phyloP scores from a whole-genome alignment of 257 asterid species.

The Gentiana straminea region DNA sequence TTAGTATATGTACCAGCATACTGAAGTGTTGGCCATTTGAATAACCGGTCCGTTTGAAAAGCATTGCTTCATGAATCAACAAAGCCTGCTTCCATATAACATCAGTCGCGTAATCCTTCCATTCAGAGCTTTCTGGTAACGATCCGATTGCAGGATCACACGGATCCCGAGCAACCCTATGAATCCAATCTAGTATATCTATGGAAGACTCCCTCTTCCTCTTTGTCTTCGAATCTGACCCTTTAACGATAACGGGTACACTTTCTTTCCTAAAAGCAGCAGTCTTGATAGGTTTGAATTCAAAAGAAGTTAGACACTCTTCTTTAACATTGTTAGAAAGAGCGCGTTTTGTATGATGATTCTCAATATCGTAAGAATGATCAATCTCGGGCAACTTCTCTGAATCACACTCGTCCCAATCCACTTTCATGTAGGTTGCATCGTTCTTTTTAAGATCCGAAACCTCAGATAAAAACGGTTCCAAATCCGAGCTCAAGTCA shows the following conservation, averaged over 20 bases:
- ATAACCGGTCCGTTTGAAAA: constrained; percentile 29
- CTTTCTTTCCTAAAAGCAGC: neutral
- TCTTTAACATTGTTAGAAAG: neutral
- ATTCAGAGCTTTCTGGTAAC: constrained; percentile 49
- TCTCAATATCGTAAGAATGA: too few relatives aligned
- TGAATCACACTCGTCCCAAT: too few relatives aligned
- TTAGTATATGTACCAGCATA: constrained; percentile 72
- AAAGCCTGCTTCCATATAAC: constrained; percentile 61
- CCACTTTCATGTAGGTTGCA: too few relatives aligned
- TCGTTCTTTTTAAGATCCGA: too few relatives aligned
- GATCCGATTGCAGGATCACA: constrained; percentile 33
- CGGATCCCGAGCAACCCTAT: constrained; percentile 55
- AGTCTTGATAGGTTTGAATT: neutral
- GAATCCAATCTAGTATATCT: constrained; percentile 51
- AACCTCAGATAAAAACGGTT: too few relatives aligned
- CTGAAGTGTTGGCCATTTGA: constrained; percentile 25
- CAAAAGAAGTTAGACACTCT: neutral
- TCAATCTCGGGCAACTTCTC: too few relatives aligned
- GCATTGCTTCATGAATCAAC: constrained; percentile 46
- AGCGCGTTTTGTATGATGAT: too few relatives aligned
- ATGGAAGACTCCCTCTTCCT: constrained; percentile 39
- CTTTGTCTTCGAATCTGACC: constrained; percentile 23
- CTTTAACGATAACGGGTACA: neutral
- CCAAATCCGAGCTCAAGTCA: too few relatives aligned
- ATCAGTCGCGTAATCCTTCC: constrained; percentile 58